phyloP scores from a whole-genome alignment of 257 asterid species.

The Solanum etuberosum region DNA sequence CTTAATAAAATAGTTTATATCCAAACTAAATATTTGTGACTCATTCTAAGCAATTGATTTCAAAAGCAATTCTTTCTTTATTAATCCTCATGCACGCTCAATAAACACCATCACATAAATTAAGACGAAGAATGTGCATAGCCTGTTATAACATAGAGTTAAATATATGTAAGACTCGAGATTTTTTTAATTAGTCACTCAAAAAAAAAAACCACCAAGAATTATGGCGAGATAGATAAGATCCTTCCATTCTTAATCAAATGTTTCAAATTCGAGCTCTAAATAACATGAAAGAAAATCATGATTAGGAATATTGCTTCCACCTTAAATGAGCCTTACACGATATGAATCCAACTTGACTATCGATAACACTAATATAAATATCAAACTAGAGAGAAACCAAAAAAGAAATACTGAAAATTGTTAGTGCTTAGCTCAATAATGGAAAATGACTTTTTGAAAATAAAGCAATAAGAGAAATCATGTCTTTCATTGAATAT shows the following conservation, averaged over 20 bases:
- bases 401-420: background rate
- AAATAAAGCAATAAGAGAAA: background rate
- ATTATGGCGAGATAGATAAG: background rate
- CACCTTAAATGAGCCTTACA: background rate
- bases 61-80: background rate
- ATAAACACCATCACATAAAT: background rate
- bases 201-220: background rate
- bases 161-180: background rate
- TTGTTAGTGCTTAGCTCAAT: background rate
- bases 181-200: background rate
- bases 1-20: too few relatives aligned
- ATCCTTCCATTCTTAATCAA: fast-evolving
- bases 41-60: too few relatives aligned
- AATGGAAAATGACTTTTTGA: background rate
- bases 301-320: background rate
- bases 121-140: background rate
- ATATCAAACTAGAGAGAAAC: background rate
- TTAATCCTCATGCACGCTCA: background rate
- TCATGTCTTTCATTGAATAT: background rate
- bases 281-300: background rate
- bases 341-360: background rate
- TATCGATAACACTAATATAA: background rate
- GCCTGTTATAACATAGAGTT: background rate
- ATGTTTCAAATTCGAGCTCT: background rate
- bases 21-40: background rate